These are phyloP conservation scores for Microbotryum saponariae DNA, from an alignment of 1,284 basidiomycete species.

Conservation along the genomic window DNA sequence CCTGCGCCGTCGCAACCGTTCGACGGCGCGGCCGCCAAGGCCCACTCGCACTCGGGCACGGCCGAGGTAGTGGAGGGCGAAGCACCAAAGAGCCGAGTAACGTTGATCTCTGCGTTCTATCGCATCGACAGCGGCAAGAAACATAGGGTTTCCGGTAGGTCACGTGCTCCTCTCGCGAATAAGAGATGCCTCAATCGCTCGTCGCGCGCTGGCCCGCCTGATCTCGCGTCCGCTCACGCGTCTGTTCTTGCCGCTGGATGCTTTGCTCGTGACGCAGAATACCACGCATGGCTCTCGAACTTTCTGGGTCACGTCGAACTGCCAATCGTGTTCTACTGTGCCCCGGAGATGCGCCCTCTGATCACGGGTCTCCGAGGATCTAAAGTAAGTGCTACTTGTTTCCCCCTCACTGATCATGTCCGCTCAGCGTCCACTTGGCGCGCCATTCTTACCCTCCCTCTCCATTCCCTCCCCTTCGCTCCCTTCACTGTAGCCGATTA, in stretches of 20 bases:
- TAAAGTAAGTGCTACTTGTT: conserved; percentile 21
- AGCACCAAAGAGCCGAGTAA: conserved; percentile 6
- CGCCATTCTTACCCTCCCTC: neutral
- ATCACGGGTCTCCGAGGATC: conserved; percentile 22
- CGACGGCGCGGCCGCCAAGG: neutral
- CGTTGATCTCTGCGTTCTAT: conserved; percentile 33
- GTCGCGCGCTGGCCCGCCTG: neutral
- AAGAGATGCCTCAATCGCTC: no score
- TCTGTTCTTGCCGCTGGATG: neutral
- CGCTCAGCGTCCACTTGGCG: no score
- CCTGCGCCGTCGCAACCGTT: no score
- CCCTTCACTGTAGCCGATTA: conserved; percentile 18
- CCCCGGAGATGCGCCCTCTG: conserved; percentile 23
- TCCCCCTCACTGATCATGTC: no score
- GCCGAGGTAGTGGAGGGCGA: neutral
- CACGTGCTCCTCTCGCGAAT: no score
- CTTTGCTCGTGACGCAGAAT: conserved; percentile 13
- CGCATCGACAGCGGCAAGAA: conserved; percentile 31
- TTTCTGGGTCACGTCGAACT: conserved; percentile 32
- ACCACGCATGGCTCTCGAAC: conserved; percentile 31
- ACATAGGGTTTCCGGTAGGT: conserved; percentile 29
- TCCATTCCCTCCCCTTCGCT: neutral
- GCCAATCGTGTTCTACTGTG: conserved; percentile 34
- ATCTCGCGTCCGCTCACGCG: neutral
- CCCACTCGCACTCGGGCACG: neutral